Evolutionary conservation across 1,284 basidiomycete genomes (phyloP).

Genomic region (Naganishia liquefaciens): DNA sequence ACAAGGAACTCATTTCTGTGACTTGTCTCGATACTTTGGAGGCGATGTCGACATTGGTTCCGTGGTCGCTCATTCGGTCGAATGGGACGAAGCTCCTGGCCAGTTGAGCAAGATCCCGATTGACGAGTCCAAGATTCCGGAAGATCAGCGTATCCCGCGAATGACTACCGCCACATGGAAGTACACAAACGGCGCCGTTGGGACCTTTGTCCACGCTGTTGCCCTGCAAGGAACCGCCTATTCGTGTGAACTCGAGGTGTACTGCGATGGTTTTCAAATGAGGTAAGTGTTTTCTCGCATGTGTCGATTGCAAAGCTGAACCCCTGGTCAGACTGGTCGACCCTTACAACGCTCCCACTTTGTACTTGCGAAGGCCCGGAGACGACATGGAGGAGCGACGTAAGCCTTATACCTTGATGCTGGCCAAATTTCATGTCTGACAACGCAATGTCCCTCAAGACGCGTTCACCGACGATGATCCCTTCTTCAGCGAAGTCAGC

Average conservation of each 20-base stretch:
- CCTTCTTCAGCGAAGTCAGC: conserved; percentile 87
- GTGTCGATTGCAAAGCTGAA: not conserved
- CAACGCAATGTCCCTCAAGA: not conserved
- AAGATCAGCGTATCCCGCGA: conserved; percentile 53
- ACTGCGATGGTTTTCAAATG: conserved; percentile 76
- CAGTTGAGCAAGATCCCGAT: conserved; percentile 62
- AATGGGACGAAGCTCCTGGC: conserved; percentile 89
- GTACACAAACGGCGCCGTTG: conserved; percentile 87
- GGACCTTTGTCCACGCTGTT: conserved; percentile 81
- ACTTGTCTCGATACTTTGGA: conserved; percentile 94
- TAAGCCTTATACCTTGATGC: conserved; percentile 57
- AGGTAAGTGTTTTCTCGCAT: conserved; percentile 32
- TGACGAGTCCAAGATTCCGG: conserved; percentile 52
- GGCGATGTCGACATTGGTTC: conserved; percentile 88
- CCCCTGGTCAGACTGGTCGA: conserved; percentile 70
- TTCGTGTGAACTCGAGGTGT: conserved; percentile 88
- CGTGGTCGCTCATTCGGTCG: conserved; percentile 82
- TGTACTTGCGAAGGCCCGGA: conserved; percentile 79
- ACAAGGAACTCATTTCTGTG: conserved; percentile 82
- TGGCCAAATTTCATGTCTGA: conserved; percentile 12
- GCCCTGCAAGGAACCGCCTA: conserved; percentile 88
- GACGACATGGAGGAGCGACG: conserved; percentile 78
- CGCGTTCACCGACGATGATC: conserved; percentile 70
- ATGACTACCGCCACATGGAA: conserved; percentile 60
- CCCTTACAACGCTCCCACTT: conserved; percentile 70